Evolutionary conservation across 768 basidiomycete genomes (phyloP).

Genomic region (Sporobolomyces roseus): DNA sequence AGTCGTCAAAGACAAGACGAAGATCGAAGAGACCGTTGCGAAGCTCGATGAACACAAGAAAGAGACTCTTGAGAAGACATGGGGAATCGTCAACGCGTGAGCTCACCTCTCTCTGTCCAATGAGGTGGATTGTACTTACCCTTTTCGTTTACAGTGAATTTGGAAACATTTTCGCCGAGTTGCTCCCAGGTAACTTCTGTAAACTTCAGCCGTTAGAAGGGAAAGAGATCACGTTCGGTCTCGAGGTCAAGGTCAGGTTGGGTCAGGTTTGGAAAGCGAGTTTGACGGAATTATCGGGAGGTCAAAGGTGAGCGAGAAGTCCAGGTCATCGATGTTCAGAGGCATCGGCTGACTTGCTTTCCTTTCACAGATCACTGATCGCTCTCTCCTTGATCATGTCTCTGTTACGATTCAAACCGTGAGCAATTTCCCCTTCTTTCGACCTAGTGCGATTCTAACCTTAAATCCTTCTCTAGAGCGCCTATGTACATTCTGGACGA

Average conservation of each 20-base stretch:
- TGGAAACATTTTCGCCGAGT: slow-evolving; percentile 89
- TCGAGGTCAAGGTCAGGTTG: slow-evolving; percentile 94
- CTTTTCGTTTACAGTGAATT: slow-evolving; percentile 66
- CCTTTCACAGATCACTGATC: slow-evolving; percentile 74
- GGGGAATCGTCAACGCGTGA: slow-evolving; percentile 90
- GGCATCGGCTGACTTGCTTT: slow-evolving; percentile 5
- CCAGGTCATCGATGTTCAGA: not conserved
- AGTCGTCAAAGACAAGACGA: slow-evolving; percentile 85
- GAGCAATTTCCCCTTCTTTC: not conserved
- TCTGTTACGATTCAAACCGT: slow-evolving; percentile 93
- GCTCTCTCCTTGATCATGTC: slow-evolving; percentile 98
- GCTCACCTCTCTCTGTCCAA: slow-evolving; percentile 42
- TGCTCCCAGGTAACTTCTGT: slow-evolving; percentile 92
- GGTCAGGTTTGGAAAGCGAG: slow-evolving; percentile 97
- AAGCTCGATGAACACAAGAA: slow-evolving; percentile 91
- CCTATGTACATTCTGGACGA: slow-evolving; percentile 99
- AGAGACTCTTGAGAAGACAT: slow-evolving; percentile 87
- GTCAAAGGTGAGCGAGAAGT: slow-evolving; percentile 67
- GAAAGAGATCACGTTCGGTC: slow-evolving; percentile 85
- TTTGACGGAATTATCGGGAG: slow-evolving; percentile 92
- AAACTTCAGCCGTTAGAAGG: slow-evolving; percentile 91
- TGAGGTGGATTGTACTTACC: not conserved
- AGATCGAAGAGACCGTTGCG: slow-evolving; percentile 88
- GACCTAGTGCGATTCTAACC: not conserved
- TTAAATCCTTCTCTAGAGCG: slow-evolving; percentile 50